Evolutionary conservation across 2,329 filamentous ascomycete genomes (phyloP), one percentile per base, ranked within the genome.

Genomic region (Diplodia seriata): DNA sequence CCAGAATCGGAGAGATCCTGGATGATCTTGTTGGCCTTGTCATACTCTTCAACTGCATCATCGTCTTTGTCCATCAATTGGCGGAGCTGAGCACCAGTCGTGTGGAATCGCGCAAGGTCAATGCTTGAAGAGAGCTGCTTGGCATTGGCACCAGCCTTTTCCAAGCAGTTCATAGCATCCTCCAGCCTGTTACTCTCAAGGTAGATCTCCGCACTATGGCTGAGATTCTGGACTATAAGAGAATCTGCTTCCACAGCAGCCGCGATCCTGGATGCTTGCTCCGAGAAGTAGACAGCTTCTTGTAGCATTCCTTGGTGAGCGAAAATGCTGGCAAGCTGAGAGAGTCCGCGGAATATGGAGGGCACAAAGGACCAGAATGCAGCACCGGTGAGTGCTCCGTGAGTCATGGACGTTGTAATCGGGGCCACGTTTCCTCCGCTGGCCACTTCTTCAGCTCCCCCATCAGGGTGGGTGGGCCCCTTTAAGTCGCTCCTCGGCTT

Each of bases 221-320:
- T 76, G 50, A 74, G 69, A 55, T 82, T 83, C 49, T 83, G 80
- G 23, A 82, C 78, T 33, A 82, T 76, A 1, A 85, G 80, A 14
- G 89, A 83, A 43, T 86, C 83, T 0, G 91, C 89, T 57, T 86
- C 83, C 9, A 91, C 86, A n/a, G 86, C 87, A 68, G 85, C 84
- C 26, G 92, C 92, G 69, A 97, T 86, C 73, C 91, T 92, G 66
- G 90, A 84, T 0, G 93, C 93, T 73, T 95, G 91, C 72, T 97
- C 91, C 1, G 91, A 90, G 72, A 97, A 96, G 76, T 94, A 95
- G 0, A 94, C 81, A 1, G 94, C 94, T 76, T 98, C 94, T 69
- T 92, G 89, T 71, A 93, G 92, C 79, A 97, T 86, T 33, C 95
- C 95, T 70, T 95, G 87, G 71, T 97, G 90, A 1, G 91, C 88